A percentile compares a stretch with the other conserved stretches of the same genome.
Conservation (phyloP, 2,329 filamentous ascomycete genomes). For the Aspergillus cejpii region DNA sequence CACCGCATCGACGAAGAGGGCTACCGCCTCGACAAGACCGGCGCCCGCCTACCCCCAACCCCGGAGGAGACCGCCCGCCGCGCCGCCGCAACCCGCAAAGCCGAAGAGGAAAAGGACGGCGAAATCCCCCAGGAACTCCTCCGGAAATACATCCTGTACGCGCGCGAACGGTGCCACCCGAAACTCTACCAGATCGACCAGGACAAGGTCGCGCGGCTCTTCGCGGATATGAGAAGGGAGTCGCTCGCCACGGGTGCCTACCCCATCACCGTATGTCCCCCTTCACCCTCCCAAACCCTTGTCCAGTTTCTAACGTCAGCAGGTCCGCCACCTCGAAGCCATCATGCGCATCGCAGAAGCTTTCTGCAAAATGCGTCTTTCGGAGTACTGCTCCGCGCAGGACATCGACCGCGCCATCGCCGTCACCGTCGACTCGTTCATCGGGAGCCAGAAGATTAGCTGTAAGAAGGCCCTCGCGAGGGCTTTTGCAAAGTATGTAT, state of each 20-base stretch:
- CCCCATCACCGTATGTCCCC: slow-evolving; percentile 78
- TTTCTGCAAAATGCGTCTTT: slow-evolving; percentile 97
- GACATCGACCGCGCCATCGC: slow-evolving; percentile 97
- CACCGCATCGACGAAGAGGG: slow-evolving; percentile 58
- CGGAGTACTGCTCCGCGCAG: slow-evolving; percentile 80
- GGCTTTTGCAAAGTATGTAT: slow-evolving; percentile 91
- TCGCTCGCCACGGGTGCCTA: slow-evolving; percentile 91
- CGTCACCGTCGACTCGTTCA: slow-evolving; percentile 92
- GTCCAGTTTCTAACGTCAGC: slow-evolving; percentile 4
- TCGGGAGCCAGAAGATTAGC: slow-evolving; percentile 92
- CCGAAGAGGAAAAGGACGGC: slow-evolving; percentile 51
- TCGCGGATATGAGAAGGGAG: slow-evolving; percentile 93
- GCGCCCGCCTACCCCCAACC: slow-evolving; percentile 27
- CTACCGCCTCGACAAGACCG: slow-evolving; percentile 44
- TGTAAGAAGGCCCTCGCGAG: slow-evolving; percentile 93
- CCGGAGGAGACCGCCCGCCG: slow-evolving; percentile 44
- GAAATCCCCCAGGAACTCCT: slow-evolving; percentile 86
- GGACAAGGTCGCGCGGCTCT: slow-evolving; percentile 89
- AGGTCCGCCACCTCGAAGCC: slow-evolving; percentile 96
- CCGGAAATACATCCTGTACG: slow-evolving; percentile 94
- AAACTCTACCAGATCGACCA: slow-evolving; percentile 97
- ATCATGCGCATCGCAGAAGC: slow-evolving; percentile 92
- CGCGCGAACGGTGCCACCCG: slow-evolving; percentile 77
- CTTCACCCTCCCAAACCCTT: background rate
- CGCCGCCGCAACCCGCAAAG: slow-evolving; percentile 36